Evolutionary conservation across 306 rosid species (phyloP).

Genomic region (Sindora glabra): DNA sequence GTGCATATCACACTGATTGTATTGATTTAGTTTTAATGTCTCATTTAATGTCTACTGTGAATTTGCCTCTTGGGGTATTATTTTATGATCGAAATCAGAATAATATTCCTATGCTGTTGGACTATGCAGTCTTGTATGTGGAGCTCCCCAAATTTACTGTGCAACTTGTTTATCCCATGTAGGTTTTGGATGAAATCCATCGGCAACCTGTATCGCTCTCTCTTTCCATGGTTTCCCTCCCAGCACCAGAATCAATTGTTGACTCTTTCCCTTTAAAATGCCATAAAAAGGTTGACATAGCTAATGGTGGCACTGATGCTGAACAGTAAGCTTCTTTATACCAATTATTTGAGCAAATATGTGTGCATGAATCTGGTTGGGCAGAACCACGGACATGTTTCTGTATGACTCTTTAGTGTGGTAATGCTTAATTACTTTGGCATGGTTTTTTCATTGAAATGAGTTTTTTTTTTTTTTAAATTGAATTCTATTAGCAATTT

Average conservation of each 20-base stretch:
- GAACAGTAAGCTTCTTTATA: slow-evolving; percentile 58
- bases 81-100: neutral
- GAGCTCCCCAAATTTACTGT: slow-evolving; percentile 8
- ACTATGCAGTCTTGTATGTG: neutral
- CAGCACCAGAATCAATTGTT: slow-evolving; percentile 84
- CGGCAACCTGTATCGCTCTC: slow-evolving; percentile 79
- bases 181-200: slow-evolving; percentile 98
- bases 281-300: slow-evolving; percentile 48
- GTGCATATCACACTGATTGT: neutral
- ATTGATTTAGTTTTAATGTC: neutral
- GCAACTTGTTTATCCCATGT: slow-evolving; percentile 6
- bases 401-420: neutral
- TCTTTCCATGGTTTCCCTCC: slow-evolving; percentile 78
- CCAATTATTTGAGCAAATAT: neutral
- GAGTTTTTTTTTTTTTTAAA: neutral
- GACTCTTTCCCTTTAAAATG: slow-evolving; percentile 80
- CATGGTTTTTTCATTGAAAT: neutral
- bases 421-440: neutral
- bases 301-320: slow-evolving; percentile 37
- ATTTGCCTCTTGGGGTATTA: neutral
- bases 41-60: neutral
- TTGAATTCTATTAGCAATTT: neutral
- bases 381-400: neutral
- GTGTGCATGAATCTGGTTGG: neutral
- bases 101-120: neutral